These are phyloP conservation scores for Citrus medica DNA, from an alignment of 345 rosid species.

Conservation along the genomic window DNA sequence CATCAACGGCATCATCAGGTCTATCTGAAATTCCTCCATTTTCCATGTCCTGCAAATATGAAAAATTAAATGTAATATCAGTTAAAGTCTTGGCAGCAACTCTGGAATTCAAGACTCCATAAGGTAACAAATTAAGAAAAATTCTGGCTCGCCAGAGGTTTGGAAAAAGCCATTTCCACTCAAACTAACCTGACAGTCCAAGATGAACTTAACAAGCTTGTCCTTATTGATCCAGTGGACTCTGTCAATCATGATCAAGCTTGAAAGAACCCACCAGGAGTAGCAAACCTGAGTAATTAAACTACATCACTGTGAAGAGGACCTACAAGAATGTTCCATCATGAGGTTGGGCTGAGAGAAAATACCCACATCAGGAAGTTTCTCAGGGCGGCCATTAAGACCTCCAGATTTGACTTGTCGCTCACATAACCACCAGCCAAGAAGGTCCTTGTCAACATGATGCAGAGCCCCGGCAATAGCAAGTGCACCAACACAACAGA, in stretches of 20 bases:
- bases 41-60: slow-evolving; percentile 61
- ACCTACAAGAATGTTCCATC: background rate
- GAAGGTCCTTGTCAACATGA: slow-evolving; percentile 69
- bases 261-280: slow-evolving; percentile 98
- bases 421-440: slow-evolving; percentile 98
- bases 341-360: background rate
- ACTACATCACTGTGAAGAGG: background rate
- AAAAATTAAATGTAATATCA: background rate
- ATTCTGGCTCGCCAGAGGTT: background rate
- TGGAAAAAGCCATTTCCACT: background rate
- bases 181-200: slow-evolving; percentile 76
- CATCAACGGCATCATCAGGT: slow-evolving; percentile 89
- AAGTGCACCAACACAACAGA: slow-evolving; percentile 26
- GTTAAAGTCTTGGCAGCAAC: background rate
- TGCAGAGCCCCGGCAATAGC: slow-evolving; percentile 82
- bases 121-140: background rate
- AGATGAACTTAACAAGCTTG: slow-evolving; percentile 71
- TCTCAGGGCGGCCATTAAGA: slow-evolving; percentile 89
- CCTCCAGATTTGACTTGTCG: slow-evolving; percentile 84
- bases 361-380: slow-evolving; percentile 81
- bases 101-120: background rate
- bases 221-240: slow-evolving; percentile 85
- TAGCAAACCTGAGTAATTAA: slow-evolving; percentile 66
- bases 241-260: slow-evolving; percentile 87
- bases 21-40: slow-evolving; percentile 94